Conservation (phyloP, 1,284 basidiomycete genomes). For the Entoloma clypeatum region DNA sequence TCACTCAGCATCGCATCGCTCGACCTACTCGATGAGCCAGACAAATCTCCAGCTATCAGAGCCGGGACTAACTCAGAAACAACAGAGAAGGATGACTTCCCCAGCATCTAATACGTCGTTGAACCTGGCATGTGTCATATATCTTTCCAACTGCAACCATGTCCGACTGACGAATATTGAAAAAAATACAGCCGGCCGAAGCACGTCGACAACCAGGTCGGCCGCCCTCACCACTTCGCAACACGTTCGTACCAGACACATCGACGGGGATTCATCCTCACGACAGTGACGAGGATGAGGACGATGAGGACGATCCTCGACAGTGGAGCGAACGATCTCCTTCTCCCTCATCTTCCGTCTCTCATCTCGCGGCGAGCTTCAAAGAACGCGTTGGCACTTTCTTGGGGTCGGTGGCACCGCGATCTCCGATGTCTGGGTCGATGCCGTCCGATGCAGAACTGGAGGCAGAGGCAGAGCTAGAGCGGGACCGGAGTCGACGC, state of each 20-base stretch:
- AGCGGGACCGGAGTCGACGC: conserved; percentile 65
- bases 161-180: background rate
- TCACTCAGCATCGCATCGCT: conserved; percentile 21
- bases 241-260: conserved; percentile 48
- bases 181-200: conserved; percentile 34
- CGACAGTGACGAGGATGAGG: conserved; percentile 42
- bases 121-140: conserved; percentile 22
- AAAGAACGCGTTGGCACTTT: conserved; percentile 66
- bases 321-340: conserved; percentile 46
- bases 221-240: conserved; percentile 66
- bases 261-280: conserved; percentile 55
- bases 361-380: conserved; percentile 66
- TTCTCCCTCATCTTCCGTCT: conserved; percentile 62
- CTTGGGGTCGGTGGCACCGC: conserved; percentile 46
- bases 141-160: background rate
- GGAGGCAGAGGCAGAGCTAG: conserved; percentile 71
- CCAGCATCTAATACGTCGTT: conserved; percentile 25
- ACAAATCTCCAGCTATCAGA: conserved; percentile 18
- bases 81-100: conserved; percentile 33
- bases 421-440: conserved; percentile 36
- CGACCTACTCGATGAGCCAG: conserved; percentile 20
- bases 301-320: conserved; percentile 34
- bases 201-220: conserved; percentile 36
- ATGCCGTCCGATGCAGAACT: conserved; percentile 71
- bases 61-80: conserved; percentile 19